Evolutionary conservation across 2,329 filamentous ascomycete genomes (phyloP), one percentile per base, ranked within the genome.

Genomic region (Fusarium annulatum): DNA sequence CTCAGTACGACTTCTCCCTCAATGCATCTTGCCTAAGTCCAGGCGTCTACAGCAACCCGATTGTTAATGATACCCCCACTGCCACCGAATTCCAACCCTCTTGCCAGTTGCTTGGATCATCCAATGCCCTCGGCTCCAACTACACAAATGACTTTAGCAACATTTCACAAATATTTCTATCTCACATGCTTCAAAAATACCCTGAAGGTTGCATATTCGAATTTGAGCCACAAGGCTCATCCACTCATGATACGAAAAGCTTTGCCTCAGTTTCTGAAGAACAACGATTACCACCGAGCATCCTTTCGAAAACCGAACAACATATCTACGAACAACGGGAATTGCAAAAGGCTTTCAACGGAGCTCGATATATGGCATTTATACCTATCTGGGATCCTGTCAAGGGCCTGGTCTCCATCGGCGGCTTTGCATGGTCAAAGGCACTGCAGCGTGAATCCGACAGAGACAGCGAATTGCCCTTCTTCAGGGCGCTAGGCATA

Each of bases 341-440:
- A 48, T 23, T 5, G 5, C 21, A 2, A 15, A 16, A 16, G 12
- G 48, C 59, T 2, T 66, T 66, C 11, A 21, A 33, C 0, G 41
- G 23, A 3, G 48, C 63, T 15, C 41, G 59, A 6, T 49, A 43
- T 12, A 23, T 66, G 3, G 63, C 63, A 1, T 66, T 66, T 15
- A 53, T 64, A 12, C 63, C 63, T 7, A 39, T 66, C 9, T 55
- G 59, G 46, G 33, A 66, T 10, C 33, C 59, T 3, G 34, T 7
- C 0, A 28, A 55, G 16, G 39, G 30, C 7, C 7, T 36, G 2
- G 18, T 61, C 26, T 26, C 38, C 5, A 61, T n/a, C 6, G 43
- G 58, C 10, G 63, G 63, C 5, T 48, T 66, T 4, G 26, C 53
- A 0, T 66, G 52, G 11, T 33, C 48, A 19, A 66, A 42, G 1